Evolutionary conservation across 108 stramenopile genomes (phyloP).

Genomic region (Fistulifera solaris): DNA sequence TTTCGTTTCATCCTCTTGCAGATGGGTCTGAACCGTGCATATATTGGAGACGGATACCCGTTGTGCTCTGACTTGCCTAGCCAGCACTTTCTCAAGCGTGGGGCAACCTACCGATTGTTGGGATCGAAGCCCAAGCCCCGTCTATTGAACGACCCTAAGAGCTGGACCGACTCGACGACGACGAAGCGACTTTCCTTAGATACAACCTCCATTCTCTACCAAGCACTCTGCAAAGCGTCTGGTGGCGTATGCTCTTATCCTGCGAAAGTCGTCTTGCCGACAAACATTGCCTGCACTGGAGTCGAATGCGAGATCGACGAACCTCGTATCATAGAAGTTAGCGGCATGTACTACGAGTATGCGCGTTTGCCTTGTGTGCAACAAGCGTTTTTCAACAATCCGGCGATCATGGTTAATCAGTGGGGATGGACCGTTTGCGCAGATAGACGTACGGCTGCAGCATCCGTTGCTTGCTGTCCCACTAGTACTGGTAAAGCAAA

Average conservation of each 20-base stretch:
- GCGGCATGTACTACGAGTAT: conserved; percentile 47
- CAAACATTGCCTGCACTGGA: conserved; percentile 28
- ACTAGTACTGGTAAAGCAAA: conserved; percentile 7
- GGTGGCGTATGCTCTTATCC: conserved; percentile 16
- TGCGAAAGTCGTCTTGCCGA: conserved; percentile 9
- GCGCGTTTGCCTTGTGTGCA: conserved; percentile 43
- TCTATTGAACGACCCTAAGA: conserved; percentile 12
- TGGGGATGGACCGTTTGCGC: conserved; percentile 7
- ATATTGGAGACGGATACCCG: conserved; percentile 58
- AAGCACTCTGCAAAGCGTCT: conserved; percentile 19
- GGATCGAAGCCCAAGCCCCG: conserved; percentile 15
- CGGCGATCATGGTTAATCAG: conserved; percentile 24
- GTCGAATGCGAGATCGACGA: conserved; percentile 18
- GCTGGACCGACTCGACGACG: background rate
- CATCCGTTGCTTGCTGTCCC: conserved; percentile 14
- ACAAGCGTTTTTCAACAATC: conserved; percentile 38
- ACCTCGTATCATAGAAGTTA: conserved; percentile 32
- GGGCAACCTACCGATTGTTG: conserved; percentile 43
- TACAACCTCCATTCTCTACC: conserved; percentile 10
- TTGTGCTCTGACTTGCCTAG: conserved; percentile 34
- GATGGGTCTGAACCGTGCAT: conserved; percentile 39
- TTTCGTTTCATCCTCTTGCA: conserved; percentile 4
- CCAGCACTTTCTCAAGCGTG: conserved; percentile 38
- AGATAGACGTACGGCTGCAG: conserved; percentile 12
- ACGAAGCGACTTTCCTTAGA: conserved; percentile 12